Evolutionary conservation across 208 protist genomes (phyloP).

Genomic region (Vickermania spadyakhi): DNA sequence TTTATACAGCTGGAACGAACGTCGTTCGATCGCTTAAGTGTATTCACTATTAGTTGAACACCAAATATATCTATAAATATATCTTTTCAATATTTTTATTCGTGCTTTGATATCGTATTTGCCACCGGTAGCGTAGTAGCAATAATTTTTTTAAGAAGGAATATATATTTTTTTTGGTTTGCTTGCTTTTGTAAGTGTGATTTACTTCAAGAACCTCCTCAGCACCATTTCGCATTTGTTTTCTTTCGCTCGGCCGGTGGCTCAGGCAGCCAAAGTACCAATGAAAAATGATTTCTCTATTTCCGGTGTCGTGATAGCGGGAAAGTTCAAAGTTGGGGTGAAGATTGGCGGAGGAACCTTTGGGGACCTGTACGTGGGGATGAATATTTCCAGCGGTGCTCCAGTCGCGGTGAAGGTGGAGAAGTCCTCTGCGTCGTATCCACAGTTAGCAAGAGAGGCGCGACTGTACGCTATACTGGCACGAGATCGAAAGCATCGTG

Average conservation of each 20-base stretch:
- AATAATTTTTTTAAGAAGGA: too few relatives aligned
- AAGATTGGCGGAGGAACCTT: conserved; percentile 91
- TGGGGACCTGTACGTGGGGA: conserved; percentile 92
- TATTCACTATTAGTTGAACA: too few relatives aligned
- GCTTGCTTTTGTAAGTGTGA: neutral
- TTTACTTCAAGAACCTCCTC: too few relatives aligned
- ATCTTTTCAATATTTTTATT: too few relatives aligned
- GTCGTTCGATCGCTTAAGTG: too few relatives aligned
- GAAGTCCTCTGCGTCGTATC: conserved; percentile 33
- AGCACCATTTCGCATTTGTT: neutral
- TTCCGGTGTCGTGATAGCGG: conserved; percentile 6
- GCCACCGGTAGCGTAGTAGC: too few relatives aligned
- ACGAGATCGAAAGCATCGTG: conserved; percentile 16
- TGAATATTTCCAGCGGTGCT: conserved; percentile 8
- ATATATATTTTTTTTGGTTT: conserved; percentile 2
- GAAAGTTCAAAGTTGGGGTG: conserved; percentile 8
- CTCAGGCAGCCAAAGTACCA: too few relatives aligned
- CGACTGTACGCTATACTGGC: conserved; percentile 20
- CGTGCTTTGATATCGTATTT: too few relatives aligned
- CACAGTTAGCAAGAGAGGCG: conserved; percentile 92
- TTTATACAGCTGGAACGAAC: too few relatives aligned
- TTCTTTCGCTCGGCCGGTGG: neutral
- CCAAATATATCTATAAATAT: too few relatives aligned
- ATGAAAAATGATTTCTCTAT: too few relatives aligned
- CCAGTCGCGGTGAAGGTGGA: conserved; percentile 54